A percentile compares a stretch with the other conserved stretches of the same genome.
These are phyloP conservation scores for Neckera pumila DNA, from an alignment of 225 moss, liverwort and hornwort species.

Conservation along the genomic window DNA sequence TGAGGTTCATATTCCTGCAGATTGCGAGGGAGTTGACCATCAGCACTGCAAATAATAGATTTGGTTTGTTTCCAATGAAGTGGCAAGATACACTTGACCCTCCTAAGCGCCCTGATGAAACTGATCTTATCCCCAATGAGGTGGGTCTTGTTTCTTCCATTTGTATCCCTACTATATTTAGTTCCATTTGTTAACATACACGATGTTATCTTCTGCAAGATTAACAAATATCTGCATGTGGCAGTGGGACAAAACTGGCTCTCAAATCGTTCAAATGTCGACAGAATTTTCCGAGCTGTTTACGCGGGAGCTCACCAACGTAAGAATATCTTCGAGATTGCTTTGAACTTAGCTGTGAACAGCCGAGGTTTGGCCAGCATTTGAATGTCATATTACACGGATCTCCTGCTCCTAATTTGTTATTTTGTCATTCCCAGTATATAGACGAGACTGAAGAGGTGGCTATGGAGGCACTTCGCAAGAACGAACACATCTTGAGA, in stretches of 20 bases:
- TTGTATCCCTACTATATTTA: neutral
- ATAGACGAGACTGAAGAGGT: conserved; percentile 73
- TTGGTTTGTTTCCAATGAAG: conserved; percentile 88
- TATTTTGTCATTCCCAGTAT: conserved; percentile 31
- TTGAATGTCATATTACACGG: neutral
- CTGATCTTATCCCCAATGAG: conserved; percentile 85
- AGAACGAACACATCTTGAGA: conserved; percentile 71
- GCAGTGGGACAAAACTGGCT: conserved; percentile 92
- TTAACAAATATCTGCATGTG: conserved; percentile 3
- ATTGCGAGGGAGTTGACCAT: conserved; percentile 92
- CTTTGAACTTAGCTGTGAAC: neutral
- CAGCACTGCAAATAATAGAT: conserved; percentile 56
- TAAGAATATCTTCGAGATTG: conserved; percentile 7
- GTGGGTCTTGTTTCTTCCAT: conserved; percentile 18
- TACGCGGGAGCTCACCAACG: conserved; percentile 81
- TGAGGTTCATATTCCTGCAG: conserved; percentile 24
- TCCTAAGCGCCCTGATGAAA: conserved; percentile 88
- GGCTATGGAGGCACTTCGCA: conserved; percentile 72
- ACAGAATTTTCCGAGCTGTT: conserved; percentile 90
- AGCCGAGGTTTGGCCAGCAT: neutral
- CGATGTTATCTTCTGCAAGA: neutral
- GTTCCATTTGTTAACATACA: neutral
- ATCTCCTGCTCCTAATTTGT: neutral
- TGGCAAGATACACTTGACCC: conserved; percentile 79
- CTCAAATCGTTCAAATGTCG: conserved; percentile 84